phyloP scores from a whole-genome alignment of 352 stramenopile genomes.

The Thraustochytrium striatum region DNA sequence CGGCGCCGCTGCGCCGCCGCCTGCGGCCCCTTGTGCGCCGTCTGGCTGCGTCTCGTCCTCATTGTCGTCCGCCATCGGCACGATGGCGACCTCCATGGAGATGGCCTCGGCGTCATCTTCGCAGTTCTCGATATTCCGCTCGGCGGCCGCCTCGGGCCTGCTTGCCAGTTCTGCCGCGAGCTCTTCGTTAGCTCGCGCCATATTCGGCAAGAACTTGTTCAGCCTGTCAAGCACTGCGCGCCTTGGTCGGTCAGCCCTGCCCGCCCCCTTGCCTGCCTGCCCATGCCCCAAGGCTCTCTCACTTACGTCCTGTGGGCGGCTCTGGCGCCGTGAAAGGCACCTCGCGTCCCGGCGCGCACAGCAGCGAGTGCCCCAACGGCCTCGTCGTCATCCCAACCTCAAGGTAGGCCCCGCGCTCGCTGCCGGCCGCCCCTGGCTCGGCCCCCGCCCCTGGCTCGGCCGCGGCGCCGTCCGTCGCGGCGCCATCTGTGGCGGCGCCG shows the following conservation, averaged over 20 bases:
- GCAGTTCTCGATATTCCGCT: neutral
- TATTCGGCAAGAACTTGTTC: conserved; percentile 27
- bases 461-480: too few species aligned
- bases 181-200: conserved; percentile 40
- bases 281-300: neutral
- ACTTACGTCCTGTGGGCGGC: conserved; percentile 5
- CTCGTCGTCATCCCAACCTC: neutral
- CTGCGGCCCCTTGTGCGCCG: neutral
- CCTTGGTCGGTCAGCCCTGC: neutral
- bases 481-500: too few species aligned
- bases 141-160: neutral
- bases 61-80: neutral
- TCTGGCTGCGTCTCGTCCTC: neutral
- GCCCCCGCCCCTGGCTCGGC: too few species aligned
- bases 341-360: neutral
- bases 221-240: conserved; percentile 21
- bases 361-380: neutral
- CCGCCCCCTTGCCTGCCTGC: neutral
- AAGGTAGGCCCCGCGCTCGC: neutral
- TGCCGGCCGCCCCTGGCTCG: neutral
- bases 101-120: neutral
- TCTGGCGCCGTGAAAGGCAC: neutral
- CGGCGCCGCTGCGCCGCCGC: neutral
- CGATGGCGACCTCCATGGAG: neutral
- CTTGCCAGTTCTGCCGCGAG: neutral